These are phyloP conservation scores for Clarireedia paspali DNA, from an alignment of 2,329 filamentous ascomycete species.

Conservation along the genomic window DNA sequence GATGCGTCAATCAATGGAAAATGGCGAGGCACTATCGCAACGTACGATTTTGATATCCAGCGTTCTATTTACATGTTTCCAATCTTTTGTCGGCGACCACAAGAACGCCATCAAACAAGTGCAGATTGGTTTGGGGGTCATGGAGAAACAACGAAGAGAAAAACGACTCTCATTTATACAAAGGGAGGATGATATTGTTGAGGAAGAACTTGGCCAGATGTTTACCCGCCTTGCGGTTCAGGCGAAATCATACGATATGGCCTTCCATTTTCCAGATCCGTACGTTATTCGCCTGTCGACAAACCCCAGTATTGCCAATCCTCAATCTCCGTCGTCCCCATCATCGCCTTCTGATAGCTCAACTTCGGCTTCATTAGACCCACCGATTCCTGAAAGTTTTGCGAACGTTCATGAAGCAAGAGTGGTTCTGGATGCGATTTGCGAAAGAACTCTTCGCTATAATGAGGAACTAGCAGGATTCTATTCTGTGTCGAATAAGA, in stretches of 20 bases:
- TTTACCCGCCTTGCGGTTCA: conserved; percentile 57
- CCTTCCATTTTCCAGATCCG: conserved; percentile 57
- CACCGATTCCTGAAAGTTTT: conserved; percentile 32
- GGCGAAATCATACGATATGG: conserved; percentile 61
- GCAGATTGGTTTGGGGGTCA: conserved; percentile 46
- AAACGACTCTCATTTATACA: conserved; percentile 29
- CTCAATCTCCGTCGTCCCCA: conserved; percentile 14
- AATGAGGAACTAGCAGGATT: conserved; percentile 46
- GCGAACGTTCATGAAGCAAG: conserved; percentile 46
- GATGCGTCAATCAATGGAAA: conserved; percentile 37
- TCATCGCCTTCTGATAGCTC: conserved; percentile 25
- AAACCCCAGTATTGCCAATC: conserved; percentile 17
- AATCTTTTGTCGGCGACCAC: conserved; percentile 59
- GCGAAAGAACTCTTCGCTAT: conserved; percentile 50
- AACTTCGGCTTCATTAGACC: conserved; percentile 15
- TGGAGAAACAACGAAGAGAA: conserved; percentile 45
- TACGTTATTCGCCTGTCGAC: conserved; percentile 49
- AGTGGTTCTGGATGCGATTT: conserved; percentile 47
- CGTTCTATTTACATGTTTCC: conserved; percentile 59
- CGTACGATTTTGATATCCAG: conserved; percentile 55
- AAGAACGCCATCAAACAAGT: conserved; percentile 54
- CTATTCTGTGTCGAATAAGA: conserved; percentile 38
- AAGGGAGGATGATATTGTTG: conserved; percentile 19
- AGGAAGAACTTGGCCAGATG: conserved; percentile 52
- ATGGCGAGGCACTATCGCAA: conserved; percentile 37